These are phyloP conservation scores for Penicillium chermesinum DNA, from an alignment of 495 filamentous ascomycete genomes.

Conservation along the genomic window DNA sequence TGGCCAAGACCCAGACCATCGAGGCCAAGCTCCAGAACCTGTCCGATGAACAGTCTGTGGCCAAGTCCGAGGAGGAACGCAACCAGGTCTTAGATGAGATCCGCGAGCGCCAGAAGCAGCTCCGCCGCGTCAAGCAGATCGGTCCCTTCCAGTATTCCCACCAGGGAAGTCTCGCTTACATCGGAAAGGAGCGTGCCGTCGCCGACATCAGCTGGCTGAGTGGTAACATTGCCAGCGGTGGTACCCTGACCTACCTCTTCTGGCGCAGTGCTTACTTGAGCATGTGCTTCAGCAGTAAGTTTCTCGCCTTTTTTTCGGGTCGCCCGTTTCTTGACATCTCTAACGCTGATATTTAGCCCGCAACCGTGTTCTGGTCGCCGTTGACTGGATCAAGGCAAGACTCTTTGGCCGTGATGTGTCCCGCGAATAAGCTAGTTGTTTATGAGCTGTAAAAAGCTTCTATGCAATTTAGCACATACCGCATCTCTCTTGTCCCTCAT, in stretches of 20 bases:
- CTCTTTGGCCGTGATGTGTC: conserved; percentile 94
- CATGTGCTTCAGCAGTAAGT: conserved; percentile 99
- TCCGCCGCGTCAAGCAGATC: conserved; percentile 84
- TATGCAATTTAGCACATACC: conserved; percentile 10
- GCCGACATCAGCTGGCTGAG: conserved; percentile 97
- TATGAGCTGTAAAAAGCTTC: neutral
- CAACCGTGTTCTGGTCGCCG: conserved; percentile 84
- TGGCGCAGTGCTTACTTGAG: conserved; percentile 96
- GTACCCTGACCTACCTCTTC: conserved; percentile 82
- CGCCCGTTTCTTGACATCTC: conserved; percentile 2
- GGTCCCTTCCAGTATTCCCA: conserved; percentile 97
- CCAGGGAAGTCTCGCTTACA: conserved; percentile 94
- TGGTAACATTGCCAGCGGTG: conserved; percentile 86
- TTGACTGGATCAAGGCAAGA: conserved; percentile 96
- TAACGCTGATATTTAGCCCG: conserved; percentile 50
- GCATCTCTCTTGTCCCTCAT: conserved; percentile 10
- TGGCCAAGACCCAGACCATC: conserved; percentile 82
- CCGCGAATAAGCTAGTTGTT: conserved; percentile 60
- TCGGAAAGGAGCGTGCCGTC: conserved; percentile 95
- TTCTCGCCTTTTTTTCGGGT: conserved; percentile 2
- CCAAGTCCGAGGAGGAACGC: conserved; percentile 52
- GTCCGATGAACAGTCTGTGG: conserved; percentile 58
- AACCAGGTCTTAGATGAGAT: conserved; percentile 63
- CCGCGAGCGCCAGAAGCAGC: conserved; percentile 74
- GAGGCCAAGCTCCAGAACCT: conserved; percentile 64